These are phyloP conservation scores for Aspergillus brunneoviolaceus DNA, from an alignment of 2,329 filamentous ascomycete species.

Conservation along the genomic window DNA sequence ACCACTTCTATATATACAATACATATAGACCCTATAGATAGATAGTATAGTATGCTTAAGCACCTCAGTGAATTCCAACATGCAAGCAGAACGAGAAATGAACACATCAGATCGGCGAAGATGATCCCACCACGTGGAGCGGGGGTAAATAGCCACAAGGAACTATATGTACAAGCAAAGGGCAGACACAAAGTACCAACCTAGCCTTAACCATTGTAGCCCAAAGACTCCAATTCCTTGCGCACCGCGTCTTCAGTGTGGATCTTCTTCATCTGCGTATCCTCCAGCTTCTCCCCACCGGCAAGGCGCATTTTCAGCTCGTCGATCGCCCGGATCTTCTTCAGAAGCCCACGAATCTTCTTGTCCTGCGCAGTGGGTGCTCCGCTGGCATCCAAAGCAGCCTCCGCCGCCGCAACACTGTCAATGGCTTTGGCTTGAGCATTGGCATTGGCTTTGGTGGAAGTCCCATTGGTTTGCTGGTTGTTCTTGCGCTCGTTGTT, in stretches of 20 bases:
- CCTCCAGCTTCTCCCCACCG: slow-evolving; percentile 92
- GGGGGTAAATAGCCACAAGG: not conserved
- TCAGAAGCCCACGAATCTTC: slow-evolving; percentile 88
- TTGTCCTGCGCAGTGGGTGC: slow-evolving; percentile 74
- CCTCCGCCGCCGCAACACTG: slow-evolving; percentile 18
- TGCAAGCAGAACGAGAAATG: not conserved
- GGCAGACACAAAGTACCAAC: not conserved
- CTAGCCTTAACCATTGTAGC: slow-evolving; percentile 40
- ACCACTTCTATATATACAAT: slow-evolving; percentile 2
- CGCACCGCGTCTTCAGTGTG: slow-evolving; percentile 79
- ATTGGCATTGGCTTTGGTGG: slow-evolving; percentile 36
- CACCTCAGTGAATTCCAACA: not conserved
- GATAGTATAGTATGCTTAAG: not conserved
- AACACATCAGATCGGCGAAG: slow-evolving; percentile 1
- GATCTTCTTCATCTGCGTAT: slow-evolving; percentile 99
- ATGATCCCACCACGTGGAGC: not conserved
- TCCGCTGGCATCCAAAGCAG: slow-evolving; percentile 26
- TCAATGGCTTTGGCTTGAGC: slow-evolving; percentile 28
- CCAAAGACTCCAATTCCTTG: slow-evolving; percentile 72
- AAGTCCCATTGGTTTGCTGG: slow-evolving; percentile 20
- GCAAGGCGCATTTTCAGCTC: slow-evolving; percentile 96
- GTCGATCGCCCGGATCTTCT: slow-evolving; percentile 97
- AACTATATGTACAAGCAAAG: not conserved
- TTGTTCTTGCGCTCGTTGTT: slow-evolving; percentile 40
- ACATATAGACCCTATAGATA: not conserved